Evolutionary conservation across 176 grass and related monocot species (phyloP).

Genomic region (Carex pumila): DNA sequence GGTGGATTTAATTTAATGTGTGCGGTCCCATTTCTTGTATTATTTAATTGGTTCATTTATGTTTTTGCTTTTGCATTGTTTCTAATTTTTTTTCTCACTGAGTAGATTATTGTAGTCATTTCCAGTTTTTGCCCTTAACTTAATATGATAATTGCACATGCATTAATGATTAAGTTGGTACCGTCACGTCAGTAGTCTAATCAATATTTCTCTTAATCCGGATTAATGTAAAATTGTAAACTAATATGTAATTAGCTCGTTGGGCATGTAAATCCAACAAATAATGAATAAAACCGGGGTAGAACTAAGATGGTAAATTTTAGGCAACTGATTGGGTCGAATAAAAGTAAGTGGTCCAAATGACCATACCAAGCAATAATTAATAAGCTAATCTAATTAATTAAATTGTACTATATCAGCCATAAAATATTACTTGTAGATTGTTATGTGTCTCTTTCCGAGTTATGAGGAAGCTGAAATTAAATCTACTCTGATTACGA

Average conservation of each 20-base stretch:
- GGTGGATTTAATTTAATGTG: background rate
- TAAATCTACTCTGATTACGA: background rate
- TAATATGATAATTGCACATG: background rate
- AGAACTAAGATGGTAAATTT: no score
- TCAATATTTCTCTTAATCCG: background rate
- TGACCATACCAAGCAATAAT: background rate
- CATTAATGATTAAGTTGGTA: background rate
- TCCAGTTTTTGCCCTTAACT: background rate
- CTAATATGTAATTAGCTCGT: background rate
- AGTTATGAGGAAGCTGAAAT: background rate
- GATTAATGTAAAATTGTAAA: background rate
- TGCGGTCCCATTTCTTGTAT: background rate
- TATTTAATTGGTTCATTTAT: slow-evolving; percentile 14
- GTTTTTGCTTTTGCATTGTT: background rate
- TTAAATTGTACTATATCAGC: background rate
- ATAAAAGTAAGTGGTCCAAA: background rate
- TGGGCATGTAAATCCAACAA: background rate
- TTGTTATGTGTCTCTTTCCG: slow-evolving; percentile 1
- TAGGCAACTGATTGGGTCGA: background rate
- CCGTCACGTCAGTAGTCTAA: background rate
- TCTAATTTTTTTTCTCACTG: background rate
- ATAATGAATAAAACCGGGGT: background rate
- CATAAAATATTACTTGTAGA: background rate
- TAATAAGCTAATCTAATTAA: background rate
- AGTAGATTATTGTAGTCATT: background rate